phyloP scores from a whole-genome alignment of 1,284 basidiomycete genomes.

The Cystobasidium slooffiae region DNA sequence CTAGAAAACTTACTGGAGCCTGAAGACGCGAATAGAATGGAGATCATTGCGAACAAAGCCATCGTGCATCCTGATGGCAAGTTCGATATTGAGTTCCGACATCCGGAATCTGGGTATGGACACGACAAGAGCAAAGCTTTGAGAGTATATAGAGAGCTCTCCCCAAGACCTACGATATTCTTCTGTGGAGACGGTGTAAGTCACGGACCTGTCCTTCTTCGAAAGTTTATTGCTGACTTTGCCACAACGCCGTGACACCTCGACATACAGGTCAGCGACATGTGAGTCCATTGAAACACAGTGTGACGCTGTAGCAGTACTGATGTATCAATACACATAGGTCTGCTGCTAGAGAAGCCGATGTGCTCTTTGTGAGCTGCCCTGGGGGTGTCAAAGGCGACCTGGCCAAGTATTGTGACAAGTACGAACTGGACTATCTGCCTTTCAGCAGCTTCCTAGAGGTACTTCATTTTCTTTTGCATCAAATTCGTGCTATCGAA shows the following conservation, averaged over 20 bases:
- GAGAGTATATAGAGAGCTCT: slow-evolving; percentile 75
- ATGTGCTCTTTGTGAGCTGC: slow-evolving; percentile 83
- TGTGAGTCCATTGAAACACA: not conserved
- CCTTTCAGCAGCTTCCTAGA: slow-evolving; percentile 56
- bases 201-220: slow-evolving; percentile 53
- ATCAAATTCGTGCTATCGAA: not conserved
- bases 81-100: slow-evolving; percentile 85
- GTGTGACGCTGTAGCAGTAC: not conserved
- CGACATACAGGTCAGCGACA: slow-evolving; percentile 7
- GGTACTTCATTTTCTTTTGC: slow-evolving; percentile 20
- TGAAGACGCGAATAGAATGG: slow-evolving; percentile 73
- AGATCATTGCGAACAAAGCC: slow-evolving; percentile 89
- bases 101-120: slow-evolving; percentile 80
- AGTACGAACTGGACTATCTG: slow-evolving; percentile 58
- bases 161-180: slow-evolving; percentile 74
- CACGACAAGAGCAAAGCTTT: slow-evolving; percentile 94
- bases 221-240: slow-evolving; percentile 5
- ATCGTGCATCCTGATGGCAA: slow-evolving; percentile 66
- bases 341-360: slow-evolving; percentile 84
- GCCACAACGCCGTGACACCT: not conserved
- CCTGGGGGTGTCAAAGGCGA: slow-evolving; percentile 80
- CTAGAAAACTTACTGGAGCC: slow-evolving; percentile 76
- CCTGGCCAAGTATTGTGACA: slow-evolving; percentile 73
- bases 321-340: slow-evolving; percentile 63
- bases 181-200: slow-evolving; percentile 91